phyloP scores from a whole-genome alignment of 129 eudicot genomes.

The Lonicera japonica region DNA sequence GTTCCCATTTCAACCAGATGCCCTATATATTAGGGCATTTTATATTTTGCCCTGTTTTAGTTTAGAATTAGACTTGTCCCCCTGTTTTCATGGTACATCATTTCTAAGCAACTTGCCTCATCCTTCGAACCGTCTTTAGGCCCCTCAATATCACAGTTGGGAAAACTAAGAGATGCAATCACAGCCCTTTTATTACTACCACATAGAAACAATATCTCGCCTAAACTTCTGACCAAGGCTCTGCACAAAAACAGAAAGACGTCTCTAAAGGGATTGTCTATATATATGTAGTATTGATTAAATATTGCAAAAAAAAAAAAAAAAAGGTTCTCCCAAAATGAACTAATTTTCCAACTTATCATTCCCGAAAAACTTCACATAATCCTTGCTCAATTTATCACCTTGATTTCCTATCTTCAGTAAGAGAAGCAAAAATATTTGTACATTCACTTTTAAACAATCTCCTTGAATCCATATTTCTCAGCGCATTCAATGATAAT shows the following conservation, averaged over 20 bases:
- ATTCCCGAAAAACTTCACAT: too few relatives aligned
- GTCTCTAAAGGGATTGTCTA: neutral
- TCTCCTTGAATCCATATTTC: slow-evolving; percentile 26
- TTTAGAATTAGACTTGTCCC: too few relatives aligned
- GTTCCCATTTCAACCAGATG: neutral
- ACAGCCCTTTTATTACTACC: slow-evolving; percentile 67
- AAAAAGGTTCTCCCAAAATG: too few relatives aligned
- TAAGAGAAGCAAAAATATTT: slow-evolving; percentile 54
- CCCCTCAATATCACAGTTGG: slow-evolving; percentile 37
- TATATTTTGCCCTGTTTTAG: too few relatives aligned
- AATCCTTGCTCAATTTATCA: too few relatives aligned
- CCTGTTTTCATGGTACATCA: neutral
- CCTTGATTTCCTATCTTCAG: slow-evolving; percentile 79
- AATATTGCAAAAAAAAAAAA: too few relatives aligned
- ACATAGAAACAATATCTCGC: slow-evolving; percentile 82
- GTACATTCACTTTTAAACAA: slow-evolving; percentile 29
- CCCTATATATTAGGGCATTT: neutral
- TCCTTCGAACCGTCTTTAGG: slow-evolving; percentile 40
- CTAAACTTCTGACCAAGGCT: slow-evolving; percentile 89
- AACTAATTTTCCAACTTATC: too few relatives aligned
- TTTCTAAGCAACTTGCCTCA: slow-evolving; percentile 43
- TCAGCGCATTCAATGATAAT: slow-evolving; percentile 25
- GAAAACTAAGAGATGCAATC: slow-evolving; percentile 57
- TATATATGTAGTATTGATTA: neutral
- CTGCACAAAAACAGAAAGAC: slow-evolving; percentile 28